A percentile compares a stretch with the other conserved stretches of the same genome.
These are phyloP conservation scores for Xylariaceae sp. DNA, from an alignment of 2,329 filamentous ascomycete genomes.

Conservation along the genomic window DNA sequence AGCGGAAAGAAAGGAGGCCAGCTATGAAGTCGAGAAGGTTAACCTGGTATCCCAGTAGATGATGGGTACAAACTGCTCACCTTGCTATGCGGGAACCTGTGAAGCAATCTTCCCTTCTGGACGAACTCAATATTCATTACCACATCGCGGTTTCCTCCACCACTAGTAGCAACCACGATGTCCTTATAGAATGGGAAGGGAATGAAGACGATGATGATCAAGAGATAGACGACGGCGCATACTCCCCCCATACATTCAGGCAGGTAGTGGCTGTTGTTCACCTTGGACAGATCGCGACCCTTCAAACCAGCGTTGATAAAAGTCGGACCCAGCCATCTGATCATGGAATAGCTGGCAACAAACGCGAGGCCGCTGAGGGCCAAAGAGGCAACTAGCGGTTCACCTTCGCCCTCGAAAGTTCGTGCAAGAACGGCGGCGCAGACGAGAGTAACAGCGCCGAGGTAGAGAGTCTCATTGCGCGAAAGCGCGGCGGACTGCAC, in stretches of 20 bases:
- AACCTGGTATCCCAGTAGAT: background rate
- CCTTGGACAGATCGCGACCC: conserved; percentile 85
- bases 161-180: conserved; percentile 91
- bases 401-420: conserved; percentile 78
- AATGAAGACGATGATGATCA: conserved; percentile 88
- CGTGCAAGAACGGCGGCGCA: conserved; percentile 77
- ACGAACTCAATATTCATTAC: conserved; percentile 73
- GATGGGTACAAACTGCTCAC: conserved; percentile 46
- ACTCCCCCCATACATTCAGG: conserved; percentile 97
- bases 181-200: conserved; percentile 98
- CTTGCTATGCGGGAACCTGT: conserved; percentile 94
- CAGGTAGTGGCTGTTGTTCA: conserved; percentile 54
- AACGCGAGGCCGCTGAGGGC: conserved; percentile 88
- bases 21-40: conserved; percentile 49
- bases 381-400: conserved; percentile 84
- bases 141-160: conserved; percentile 87
- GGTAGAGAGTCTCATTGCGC: conserved; percentile 53
- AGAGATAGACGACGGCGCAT: conserved; percentile 87
- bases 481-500: conserved; percentile 48
- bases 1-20: conserved; percentile 92
- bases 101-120: conserved; percentile 81
- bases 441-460: conserved; percentile 66
- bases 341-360: conserved; percentile 78
- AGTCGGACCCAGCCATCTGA: conserved; percentile 88
- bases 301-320: conserved; percentile 89